Conservation (phyloP, 225 moss, liverwort and hornwort species). For the Rhytidiadelphus loreus region DNA sequence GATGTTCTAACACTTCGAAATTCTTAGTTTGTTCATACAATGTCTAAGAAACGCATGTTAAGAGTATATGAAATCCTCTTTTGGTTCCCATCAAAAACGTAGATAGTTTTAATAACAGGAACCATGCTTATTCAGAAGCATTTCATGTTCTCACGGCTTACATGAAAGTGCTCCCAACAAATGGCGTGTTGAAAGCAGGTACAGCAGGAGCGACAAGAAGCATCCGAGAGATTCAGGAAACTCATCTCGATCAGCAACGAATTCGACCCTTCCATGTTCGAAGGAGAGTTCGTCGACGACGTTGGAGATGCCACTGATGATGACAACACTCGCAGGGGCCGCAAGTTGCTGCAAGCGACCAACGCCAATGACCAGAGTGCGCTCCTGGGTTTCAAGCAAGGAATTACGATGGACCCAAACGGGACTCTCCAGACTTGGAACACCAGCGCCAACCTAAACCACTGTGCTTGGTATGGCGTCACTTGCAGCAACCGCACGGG, state of each 20-base stretch:
- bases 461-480: constrained; percentile 14
- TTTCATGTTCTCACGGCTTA: not conserved
- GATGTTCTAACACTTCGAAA: not conserved
- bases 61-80: not conserved
- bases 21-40: not conserved
- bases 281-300: not conserved
- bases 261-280: constrained; percentile 4
- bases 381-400: constrained; percentile 18
- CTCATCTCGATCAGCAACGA: constrained; percentile 4
- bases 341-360: constrained; percentile 5
- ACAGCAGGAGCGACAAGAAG: not conserved
- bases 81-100: not conserved
- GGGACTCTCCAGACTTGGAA: constrained; percentile 17
- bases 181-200: not conserved
- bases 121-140: not conserved
- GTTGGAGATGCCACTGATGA: not conserved
- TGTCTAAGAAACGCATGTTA: not conserved
- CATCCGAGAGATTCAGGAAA: not conserved
- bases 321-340: not conserved
- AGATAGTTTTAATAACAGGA: not conserved
- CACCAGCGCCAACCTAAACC: not conserved
- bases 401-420: not conserved
- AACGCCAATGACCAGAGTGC: not conserved
- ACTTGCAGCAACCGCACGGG: constrained; percentile 14
- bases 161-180: not conserved